Evolutionary conservation across 257 asterid species (phyloP), one percentile per base, ranked within the genome.

Genomic region (Nicotiana tabacum): DNA sequence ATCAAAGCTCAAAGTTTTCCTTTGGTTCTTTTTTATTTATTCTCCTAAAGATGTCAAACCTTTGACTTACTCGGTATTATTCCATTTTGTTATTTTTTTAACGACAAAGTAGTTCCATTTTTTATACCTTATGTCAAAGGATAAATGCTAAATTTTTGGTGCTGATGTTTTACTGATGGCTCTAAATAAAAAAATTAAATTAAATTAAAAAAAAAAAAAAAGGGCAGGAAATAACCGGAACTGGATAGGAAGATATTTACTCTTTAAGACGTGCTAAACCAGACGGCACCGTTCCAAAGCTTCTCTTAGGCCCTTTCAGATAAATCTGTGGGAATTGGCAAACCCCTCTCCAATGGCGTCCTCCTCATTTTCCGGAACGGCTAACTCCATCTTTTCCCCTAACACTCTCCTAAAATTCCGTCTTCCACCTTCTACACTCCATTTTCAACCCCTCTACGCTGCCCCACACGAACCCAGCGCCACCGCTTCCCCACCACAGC

Each of bases 301-400:
- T 51, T 51, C 17, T 10, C 17, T 3, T 53, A 53, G 18, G 32
- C 4, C 53, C 17, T 67, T 51, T 66, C 24, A 67, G 9, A 69
- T 69, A 4, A 70, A 72, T 43, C 60, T 21, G 21, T 72, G 37
- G 78, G 78, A 46, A 11, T 72, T 5, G 60, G 35, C 78, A 43
- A 72, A 74, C 7, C 77, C 81, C 30, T 15, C 77, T 60, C 21
- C 74, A 37, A 85, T 88, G 90, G 87, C 88, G 81, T 81, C 87
- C 6, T 29, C 85, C 37, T 76, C 79, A 17, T 32, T 83, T 74
- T 87, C 61, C 62, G 72, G 82, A n/a, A 29, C 66, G 35, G 78
- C 81, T 7, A 85, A 74, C 82, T 79, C 87, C 84, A 58, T 85
- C 72, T 37, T 82, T 48, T 72, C 85, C 57, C 70, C 85, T 77